A percentile compares a stretch with the other conserved stretches of the same genome.
Evolutionary conservation across 495 filamentous ascomycete genomes (phyloP).

Genomic region (Immersiella caudata): DNA sequence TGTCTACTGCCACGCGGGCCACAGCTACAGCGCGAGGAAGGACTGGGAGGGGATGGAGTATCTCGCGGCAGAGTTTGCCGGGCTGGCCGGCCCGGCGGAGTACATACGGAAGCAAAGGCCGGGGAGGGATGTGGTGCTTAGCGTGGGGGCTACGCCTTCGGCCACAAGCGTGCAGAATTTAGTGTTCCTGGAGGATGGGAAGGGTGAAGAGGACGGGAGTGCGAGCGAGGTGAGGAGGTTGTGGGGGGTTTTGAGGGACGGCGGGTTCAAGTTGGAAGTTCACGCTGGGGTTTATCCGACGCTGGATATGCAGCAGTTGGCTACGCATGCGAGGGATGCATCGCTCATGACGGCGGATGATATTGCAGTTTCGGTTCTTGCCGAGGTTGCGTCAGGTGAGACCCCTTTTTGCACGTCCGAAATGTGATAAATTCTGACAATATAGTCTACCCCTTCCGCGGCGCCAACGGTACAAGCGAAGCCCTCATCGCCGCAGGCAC

Average conservation of each 20-base stretch:
- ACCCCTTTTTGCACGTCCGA: constrained; percentile 14
- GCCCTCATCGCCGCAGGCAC: constrained; percentile 71
- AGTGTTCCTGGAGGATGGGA: constrained; percentile 19
- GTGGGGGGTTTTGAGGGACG: constrained; percentile 20
- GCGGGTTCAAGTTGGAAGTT: constrained; percentile 34
- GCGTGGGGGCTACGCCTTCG: constrained; percentile 82
- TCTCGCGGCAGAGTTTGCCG: constrained; percentile 63
- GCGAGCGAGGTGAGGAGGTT: constrained; percentile 18
- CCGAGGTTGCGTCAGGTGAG: constrained; percentile 59
- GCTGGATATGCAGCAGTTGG: constrained; percentile 81
- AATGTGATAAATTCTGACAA: constrained; percentile 36
- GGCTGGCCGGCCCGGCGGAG: constrained; percentile 54
- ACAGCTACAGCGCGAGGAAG: constrained; percentile 63
- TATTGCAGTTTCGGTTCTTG: constrained; percentile 70
- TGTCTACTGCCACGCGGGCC: constrained; percentile 78
- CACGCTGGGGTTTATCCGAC: constrained; percentile 55
- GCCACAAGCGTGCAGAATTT: constrained; percentile 58
- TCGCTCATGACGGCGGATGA: constrained; percentile 49
- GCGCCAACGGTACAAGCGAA: constrained; percentile 56
- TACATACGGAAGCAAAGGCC: constrained; percentile 34
- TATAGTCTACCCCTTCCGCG: constrained; percentile 62
- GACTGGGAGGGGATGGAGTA: constrained; percentile 58
- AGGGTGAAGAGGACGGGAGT: neutral
- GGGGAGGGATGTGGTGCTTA: constrained; percentile 56
- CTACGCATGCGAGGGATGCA: constrained; percentile 61